Conservation (phyloP, 352 stramenopile species). For the Phytophthora uliginosa region DNA sequence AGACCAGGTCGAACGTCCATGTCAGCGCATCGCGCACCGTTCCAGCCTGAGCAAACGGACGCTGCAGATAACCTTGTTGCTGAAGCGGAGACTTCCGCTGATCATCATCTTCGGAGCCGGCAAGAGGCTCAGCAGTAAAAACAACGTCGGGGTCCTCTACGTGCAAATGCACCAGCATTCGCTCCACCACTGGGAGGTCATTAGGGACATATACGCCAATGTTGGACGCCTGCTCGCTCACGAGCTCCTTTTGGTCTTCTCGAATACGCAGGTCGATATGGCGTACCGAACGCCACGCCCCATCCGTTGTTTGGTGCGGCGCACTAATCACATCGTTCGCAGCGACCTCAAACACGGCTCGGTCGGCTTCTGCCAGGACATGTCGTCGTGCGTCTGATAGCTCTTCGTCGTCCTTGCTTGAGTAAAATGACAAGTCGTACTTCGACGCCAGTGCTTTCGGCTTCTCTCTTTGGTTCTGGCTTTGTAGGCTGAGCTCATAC, state of each 20-base stretch:
- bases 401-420: conserved; percentile 38
- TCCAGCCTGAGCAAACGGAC: conserved; percentile 67
- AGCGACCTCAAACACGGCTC: conserved; percentile 56
- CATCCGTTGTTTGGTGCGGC: conserved; percentile 64
- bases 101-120: background rate
- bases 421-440: conserved; percentile 65
- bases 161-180: conserved; percentile 58
- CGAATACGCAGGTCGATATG: conserved; percentile 74
- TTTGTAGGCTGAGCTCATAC: conserved; percentile 77
- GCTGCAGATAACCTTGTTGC: conserved; percentile 24
- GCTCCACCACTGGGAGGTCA: conserved; percentile 52
- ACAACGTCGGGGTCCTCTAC: conserved; percentile 60
- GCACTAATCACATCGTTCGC: conserved; percentile 71
- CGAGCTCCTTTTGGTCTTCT: conserved; percentile 53
- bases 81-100: conserved; percentile 26
- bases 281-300: conserved; percentile 68
- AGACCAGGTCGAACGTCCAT: conserved; percentile 83
- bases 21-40: conserved; percentile 75
- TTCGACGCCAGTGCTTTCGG: conserved; percentile 43
- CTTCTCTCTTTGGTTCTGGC: conserved; percentile 30
- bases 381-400: conserved; percentile 36
- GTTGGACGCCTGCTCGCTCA: conserved; percentile 76
- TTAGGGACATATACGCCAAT: conserved; percentile 87
- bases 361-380: conserved; percentile 49
- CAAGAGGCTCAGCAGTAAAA: conserved; percentile 47